phyloP scores from a whole-genome alignment of 352 stramenopile species.

The Detonula confervacea region DNA sequence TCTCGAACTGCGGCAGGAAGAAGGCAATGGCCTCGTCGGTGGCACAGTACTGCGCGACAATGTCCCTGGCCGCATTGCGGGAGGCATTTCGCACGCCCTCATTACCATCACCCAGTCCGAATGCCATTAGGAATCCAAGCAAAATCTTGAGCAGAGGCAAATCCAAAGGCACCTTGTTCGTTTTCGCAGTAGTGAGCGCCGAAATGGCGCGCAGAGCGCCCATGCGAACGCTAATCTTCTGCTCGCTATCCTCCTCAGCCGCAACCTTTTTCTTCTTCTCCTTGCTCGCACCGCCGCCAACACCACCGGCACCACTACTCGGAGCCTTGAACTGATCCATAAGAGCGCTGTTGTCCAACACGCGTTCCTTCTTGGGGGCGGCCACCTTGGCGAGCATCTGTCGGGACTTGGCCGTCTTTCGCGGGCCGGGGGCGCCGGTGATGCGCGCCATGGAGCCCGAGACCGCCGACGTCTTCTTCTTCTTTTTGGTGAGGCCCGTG shows the following conservation, averaged over 20 bases:
- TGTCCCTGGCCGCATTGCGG: slow-evolving; percentile 72
- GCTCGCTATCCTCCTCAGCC: slow-evolving; percentile 73
- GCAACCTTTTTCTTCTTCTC: slow-evolving; percentile 57
- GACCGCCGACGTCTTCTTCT: slow-evolving; percentile 66
- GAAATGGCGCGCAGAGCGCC: slow-evolving; percentile 71
- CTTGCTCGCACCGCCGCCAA: too few relatives aligned
- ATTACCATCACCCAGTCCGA: slow-evolving; percentile 79
- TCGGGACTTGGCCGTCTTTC: slow-evolving; percentile 47
- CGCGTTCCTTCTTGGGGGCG: slow-evolving; percentile 71
- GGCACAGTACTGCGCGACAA: slow-evolving; percentile 71
- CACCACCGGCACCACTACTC: too few relatives aligned
- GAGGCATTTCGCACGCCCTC: slow-evolving; percentile 71
- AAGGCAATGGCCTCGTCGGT: slow-evolving; percentile 80
- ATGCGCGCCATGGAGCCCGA: slow-evolving; percentile 66
- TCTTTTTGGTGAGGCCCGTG: slow-evolving; percentile 69
- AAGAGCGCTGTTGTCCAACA: slow-evolving; percentile 64
- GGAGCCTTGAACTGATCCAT: slow-evolving; percentile 76
- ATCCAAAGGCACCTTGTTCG: slow-evolving; percentile 65
- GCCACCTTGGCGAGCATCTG: slow-evolving; percentile 51
- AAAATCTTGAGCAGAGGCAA: slow-evolving; percentile 72
- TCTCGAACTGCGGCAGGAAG: slow-evolving; percentile 80
- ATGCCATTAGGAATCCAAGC: slow-evolving; percentile 81
- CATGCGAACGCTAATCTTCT: slow-evolving; percentile 70
- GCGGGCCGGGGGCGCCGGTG: slow-evolving; percentile 45
- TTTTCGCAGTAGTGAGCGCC: slow-evolving; percentile 52